Base-by-base conservation (phyloP, 495 filamentous ascomycete species). In the Aspergillus campestris region DNA sequence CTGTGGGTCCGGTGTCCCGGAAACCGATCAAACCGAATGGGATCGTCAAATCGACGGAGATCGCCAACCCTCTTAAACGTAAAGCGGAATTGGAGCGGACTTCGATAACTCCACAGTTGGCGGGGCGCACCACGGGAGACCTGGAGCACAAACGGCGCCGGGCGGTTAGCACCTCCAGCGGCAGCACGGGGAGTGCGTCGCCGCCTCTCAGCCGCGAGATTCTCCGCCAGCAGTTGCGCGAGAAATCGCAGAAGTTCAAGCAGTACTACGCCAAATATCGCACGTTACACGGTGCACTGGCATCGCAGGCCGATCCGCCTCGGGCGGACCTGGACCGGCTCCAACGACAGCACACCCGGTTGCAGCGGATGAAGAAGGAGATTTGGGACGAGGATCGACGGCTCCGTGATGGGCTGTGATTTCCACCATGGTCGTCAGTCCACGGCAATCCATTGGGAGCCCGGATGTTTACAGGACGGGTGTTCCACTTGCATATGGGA, bases 311-410 rank as follows among this genome's bases (percentile, higher is more conserved):
- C 8, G 62, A 77, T 32, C 77, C 82, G 3, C 65, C 76, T 1
- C 66, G 71, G 45, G 66, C 72, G 15, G 79, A 82, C 49, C 52
- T 86, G 44, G 67, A 74, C 3, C 59, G 74, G 36, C 51, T 88
- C 47, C 60, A 78, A 36, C 72, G 73, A 34, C 81, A 85, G 78
- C 82, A 81, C 52, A 57, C 67, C 9, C 69, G 73, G 11, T 67
- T 89, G 31, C 64, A 72, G 36, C 52, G 47, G 10, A 78, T 86
- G 75, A 89, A 89, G 66, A 65, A 65, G 41, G 75, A 86, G 37
- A 87, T 89, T 37, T 79, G 78, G 60, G 67, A 69, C 32, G 70
- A 75, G 44, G 54, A 62, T 42, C 53, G 54, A 46, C 52, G 57
- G 31, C 55, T 66, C 6, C 62, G 53, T 18, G 51, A 59, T 12